Evolutionary conservation across 192 early-diverging fungal species (phyloP).

Genomic region (Backusella liffmaniae): DNA sequence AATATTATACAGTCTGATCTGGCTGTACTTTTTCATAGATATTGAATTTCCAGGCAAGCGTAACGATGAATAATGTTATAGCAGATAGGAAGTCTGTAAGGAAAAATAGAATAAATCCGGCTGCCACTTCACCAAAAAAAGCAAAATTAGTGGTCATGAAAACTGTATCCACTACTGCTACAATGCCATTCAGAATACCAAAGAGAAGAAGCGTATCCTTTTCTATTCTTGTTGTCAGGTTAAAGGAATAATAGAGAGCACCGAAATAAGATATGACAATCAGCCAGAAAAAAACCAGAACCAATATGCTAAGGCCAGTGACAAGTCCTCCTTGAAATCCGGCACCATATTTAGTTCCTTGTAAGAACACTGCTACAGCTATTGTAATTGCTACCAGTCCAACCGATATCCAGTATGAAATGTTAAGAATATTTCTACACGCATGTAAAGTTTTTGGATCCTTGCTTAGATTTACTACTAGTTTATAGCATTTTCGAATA

Average conservation of each 20-base stretch:
- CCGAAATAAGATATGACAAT: background rate
- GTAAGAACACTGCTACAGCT: background rate
- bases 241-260: background rate
- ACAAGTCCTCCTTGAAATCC: background rate
- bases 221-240: background rate
- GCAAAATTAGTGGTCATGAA: background rate
- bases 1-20: background rate
- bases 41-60: background rate
- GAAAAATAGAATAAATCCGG: background rate
- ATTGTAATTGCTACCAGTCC: background rate
- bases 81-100: background rate
- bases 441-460: background rate
- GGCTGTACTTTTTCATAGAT: background rate
- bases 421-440: background rate
- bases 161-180: background rate
- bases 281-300: background rate
- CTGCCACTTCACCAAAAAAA: background rate
- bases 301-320: background rate
- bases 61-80: background rate
- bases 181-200: background rate
- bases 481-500: background rate
- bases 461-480: background rate
- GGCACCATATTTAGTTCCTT: background rate
- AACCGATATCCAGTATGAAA: background rate
- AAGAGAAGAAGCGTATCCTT: background rate